Evolutionary conservation across 768 basidiomycete genomes (phyloP).

Genomic region (Cantharellus cinnabarinus): DNA sequence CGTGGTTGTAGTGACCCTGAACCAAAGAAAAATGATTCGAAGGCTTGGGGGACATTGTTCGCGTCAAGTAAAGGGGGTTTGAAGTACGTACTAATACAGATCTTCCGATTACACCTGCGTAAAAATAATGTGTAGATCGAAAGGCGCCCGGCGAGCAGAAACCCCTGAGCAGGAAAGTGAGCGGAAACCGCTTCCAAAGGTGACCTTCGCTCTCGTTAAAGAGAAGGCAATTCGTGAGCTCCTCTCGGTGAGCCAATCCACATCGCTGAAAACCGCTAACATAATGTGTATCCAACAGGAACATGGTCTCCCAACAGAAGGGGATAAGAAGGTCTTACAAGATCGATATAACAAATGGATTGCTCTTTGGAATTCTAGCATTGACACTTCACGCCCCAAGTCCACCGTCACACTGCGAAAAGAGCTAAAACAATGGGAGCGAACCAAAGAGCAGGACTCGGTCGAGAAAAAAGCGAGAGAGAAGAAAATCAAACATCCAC

Average conservation of each 20-base stretch:
- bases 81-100: too few relatives aligned
- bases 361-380: not conserved
- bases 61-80: not conserved
- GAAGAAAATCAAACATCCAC: not conserved
- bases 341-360: not conserved
- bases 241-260: not conserved
- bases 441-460: not conserved
- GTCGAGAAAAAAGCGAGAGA: not conserved
- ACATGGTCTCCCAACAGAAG: not conserved
- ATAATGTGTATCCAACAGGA: not conserved
- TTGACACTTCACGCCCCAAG: not conserved
- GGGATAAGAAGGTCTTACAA: not conserved
- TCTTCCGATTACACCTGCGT: too few relatives aligned
- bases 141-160: not conserved
- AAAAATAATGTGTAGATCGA: too few relatives aligned
- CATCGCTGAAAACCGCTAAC: not conserved
- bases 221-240: not conserved
- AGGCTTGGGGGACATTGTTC: not conserved
- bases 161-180: not conserved
- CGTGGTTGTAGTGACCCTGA: not conserved
- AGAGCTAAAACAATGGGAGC: not conserved
- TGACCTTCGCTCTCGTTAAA: not conserved
- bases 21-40: not conserved
- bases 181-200: not conserved
- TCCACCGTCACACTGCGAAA: not conserved